Evolutionary conservation across 208 protist genomes (phyloP).

Genomic region (Trypanosoma scelopori): DNA sequence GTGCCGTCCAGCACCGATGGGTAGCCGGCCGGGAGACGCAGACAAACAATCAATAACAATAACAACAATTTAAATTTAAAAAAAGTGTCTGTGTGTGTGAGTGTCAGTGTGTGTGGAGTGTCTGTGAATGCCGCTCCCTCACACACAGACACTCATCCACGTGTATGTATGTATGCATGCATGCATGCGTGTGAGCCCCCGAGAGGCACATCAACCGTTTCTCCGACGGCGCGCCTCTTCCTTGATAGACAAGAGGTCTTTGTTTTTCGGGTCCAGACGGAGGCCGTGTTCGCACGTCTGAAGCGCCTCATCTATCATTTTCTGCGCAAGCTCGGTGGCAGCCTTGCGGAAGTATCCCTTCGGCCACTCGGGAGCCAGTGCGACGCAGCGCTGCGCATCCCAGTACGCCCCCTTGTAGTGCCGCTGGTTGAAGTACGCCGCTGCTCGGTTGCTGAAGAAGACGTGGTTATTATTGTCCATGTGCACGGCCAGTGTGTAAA

Average conservation of each 20-base stretch:
- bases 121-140: too few species aligned
- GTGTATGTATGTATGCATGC: too few species aligned
- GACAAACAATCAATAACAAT: conserved; percentile 5
- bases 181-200: too few species aligned
- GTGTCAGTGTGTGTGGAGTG: too few species aligned
- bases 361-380: conserved; percentile 84
- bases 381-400: conserved; percentile 85
- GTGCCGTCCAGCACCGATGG: background rate
- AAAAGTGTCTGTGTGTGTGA: too few species aligned
- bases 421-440: conserved; percentile 88
- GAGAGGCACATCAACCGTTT: background rate
- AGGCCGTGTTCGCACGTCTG: conserved; percentile 62
- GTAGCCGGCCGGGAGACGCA: background rate
- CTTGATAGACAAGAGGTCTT: conserved; percentile 58
- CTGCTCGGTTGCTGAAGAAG: conserved; percentile 93
- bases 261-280: conserved; percentile 64
- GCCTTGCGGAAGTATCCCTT: conserved; percentile 93
- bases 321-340: conserved; percentile 70
- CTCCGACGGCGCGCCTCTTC: conserved; percentile 45
- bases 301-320: conserved; percentile 57
- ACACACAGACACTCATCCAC: too few species aligned
- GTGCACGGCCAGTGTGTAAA: conserved; percentile 91
- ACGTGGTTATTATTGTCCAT: conserved; percentile 83
- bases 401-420: conserved; percentile 84
- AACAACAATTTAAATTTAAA: too few species aligned